These are phyloP conservation scores for Leccinum angustisporum DNA, from an alignment of 1,284 basidiomycete genomes.

Conservation along the genomic window DNA sequence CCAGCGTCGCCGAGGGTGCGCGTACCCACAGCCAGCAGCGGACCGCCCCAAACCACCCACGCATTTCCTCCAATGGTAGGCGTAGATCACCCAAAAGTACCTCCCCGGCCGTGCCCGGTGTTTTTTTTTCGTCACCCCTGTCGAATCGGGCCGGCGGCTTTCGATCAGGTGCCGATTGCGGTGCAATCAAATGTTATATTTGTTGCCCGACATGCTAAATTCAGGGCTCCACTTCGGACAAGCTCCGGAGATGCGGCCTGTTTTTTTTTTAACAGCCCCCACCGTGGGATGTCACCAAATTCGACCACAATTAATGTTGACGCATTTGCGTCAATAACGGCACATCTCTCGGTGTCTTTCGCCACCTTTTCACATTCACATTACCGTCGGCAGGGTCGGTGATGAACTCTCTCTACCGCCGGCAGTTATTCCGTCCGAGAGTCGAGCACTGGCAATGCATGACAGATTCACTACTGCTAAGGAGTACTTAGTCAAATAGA, in stretches of 20 bases:
- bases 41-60: not conserved
- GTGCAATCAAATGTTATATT: conserved; percentile 9
- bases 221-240: conserved; percentile 2
- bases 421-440: conserved; percentile 3
- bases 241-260: conserved; percentile 3
- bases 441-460: not conserved
- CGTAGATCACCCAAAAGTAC: conserved; percentile 25
- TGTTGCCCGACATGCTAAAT: conserved; percentile 1
- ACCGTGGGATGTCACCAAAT: not conserved
- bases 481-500: conserved; percentile 81
- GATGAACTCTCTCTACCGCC: conserved; percentile 16
- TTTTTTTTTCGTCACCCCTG: conserved; percentile 23
- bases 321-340: conserved; percentile 11
- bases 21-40: conserved; percentile 1
- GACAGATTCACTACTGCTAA: not conserved
- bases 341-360: conserved; percentile 23
- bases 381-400: conserved; percentile 28
- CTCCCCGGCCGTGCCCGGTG: conserved; percentile 29
- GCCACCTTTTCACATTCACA: conserved; percentile 6
- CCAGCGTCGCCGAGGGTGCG: not conserved
- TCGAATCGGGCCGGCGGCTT: conserved; percentile 37
- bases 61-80: conserved; percentile 21
- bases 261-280: conserved; percentile 11
- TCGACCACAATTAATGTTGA: not conserved
- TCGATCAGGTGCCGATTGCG: conserved; percentile 29